These are phyloP conservation scores for Russula griseocarnosa DNA, from an alignment of 768 basidiomycete species.

Conservation along the genomic window DNA sequence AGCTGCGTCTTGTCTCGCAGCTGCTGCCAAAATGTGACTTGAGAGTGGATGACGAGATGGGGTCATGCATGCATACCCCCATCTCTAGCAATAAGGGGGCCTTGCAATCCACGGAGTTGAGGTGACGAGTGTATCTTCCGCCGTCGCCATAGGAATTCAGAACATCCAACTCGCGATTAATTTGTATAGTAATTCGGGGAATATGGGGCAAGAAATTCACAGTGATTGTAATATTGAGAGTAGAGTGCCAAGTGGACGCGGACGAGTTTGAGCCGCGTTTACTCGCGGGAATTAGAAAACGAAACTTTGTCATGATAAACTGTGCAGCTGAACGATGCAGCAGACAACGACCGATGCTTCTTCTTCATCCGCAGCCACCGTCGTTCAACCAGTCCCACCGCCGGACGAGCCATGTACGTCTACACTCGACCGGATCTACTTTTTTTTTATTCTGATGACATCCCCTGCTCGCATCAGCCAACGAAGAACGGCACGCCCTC, in stretches of 20 bases:
- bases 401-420: slow-evolving; percentile 20
- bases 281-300: slow-evolving; percentile 34
- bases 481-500: slow-evolving; percentile 50
- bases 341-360: slow-evolving; percentile 38
- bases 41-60: too few relatives aligned
- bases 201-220: too few relatives aligned
- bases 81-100: slow-evolving; percentile 88
- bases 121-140: slow-evolving; percentile 96
- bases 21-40: too few relatives aligned
- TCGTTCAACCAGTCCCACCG: slow-evolving; percentile 30
- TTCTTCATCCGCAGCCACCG: slow-evolving; percentile 37
- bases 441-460: not conserved
- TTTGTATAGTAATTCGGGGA: slow-evolving; percentile 42
- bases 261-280: not conserved
- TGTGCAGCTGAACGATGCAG: slow-evolving; percentile 71
- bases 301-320: slow-evolving; percentile 70
- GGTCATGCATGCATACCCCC: too few relatives aligned
- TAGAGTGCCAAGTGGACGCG: too few relatives aligned
- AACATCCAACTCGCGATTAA: slow-evolving; percentile 62
- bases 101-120: slow-evolving; percentile 95
- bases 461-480: slow-evolving; percentile 32
- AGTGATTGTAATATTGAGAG: too few relatives aligned
- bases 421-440: too few relatives aligned
- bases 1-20: too few relatives aligned
- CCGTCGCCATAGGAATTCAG: slow-evolving; percentile 98